phyloP scores from a whole-genome alignment of 306 rosid genomes.

The Vigna angularis region DNA sequence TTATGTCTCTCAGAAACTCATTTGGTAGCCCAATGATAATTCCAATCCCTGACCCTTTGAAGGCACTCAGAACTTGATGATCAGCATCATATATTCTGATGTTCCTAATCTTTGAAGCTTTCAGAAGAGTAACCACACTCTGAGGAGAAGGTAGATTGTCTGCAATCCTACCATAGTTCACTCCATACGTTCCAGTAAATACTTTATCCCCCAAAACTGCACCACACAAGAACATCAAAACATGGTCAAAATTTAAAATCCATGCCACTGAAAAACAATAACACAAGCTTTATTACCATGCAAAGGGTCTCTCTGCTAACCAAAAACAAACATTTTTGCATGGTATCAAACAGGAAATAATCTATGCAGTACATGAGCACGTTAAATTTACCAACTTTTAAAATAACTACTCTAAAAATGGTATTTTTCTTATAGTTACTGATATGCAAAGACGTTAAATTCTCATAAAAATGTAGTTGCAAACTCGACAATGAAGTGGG shows the following conservation, averaged over 20 bases:
- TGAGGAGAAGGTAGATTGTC: constrained; percentile 82
- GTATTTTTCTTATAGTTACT: neutral
- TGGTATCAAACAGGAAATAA: neutral
- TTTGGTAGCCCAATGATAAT: constrained; percentile 67
- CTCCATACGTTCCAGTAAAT: constrained; percentile 85
- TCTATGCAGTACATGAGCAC: too few relatives aligned
- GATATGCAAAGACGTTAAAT: neutral
- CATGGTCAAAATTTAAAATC: neutral
- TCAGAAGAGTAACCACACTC: constrained; percentile 83
- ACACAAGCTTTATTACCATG: neutral
- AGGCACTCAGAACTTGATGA: constrained; percentile 72
- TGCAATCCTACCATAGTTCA: constrained; percentile 84
- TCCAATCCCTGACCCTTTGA: constrained; percentile 80
- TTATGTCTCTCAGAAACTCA: constrained; percentile 62
- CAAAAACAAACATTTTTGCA: neutral
- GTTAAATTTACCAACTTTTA: too few relatives aligned
- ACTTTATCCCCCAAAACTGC: constrained; percentile 51
- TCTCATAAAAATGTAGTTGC: neutral
- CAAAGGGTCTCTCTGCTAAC: neutral
- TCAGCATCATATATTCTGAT: constrained; percentile 78
- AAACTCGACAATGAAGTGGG: neutral
- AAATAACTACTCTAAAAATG: neutral
- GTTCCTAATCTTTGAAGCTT: constrained; percentile 85
- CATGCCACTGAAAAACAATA: neutral
- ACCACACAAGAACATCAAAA: constrained; percentile 3